phyloP scores from a whole-genome alignment of 345 rosid genomes.

The Hibiscus tridactylites region DNA sequence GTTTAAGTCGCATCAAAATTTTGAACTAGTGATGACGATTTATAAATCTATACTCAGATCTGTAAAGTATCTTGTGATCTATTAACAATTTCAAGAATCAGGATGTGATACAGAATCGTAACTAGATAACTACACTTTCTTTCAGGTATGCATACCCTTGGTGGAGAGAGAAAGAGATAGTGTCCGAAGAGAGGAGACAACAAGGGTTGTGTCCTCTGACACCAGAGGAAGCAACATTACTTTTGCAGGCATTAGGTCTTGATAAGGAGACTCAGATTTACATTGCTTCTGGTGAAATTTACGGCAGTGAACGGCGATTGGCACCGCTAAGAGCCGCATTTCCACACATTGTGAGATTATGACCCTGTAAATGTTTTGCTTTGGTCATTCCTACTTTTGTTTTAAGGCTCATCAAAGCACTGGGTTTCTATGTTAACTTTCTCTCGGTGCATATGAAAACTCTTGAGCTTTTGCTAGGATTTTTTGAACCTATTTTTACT shows the following conservation, averaged over 20 bases:
- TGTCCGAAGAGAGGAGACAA: constrained; percentile 63
- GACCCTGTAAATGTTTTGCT: background rate
- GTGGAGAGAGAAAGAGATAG: constrained; percentile 99
- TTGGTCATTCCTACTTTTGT: background rate
- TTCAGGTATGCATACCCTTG: constrained; percentile 92
- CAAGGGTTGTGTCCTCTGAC: constrained; percentile 94
- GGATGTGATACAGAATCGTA: background rate
- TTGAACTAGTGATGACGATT: background rate
- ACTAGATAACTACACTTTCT: constrained; percentile 2
- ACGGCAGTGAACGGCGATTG: constrained; percentile 73
- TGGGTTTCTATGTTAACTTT: background rate
- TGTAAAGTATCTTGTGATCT: background rate
- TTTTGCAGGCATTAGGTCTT: constrained; percentile 71
- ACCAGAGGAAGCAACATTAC: constrained; percentile 77
- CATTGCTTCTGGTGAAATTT: constrained; percentile 93
- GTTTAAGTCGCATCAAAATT: constrained; percentile 1
- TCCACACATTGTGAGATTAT: constrained; percentile 72
- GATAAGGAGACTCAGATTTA: constrained; percentile 71
- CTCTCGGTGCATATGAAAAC: constrained; percentile 4
- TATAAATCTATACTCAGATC: background rate
- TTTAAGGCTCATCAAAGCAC: background rate
- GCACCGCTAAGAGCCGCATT: constrained; percentile 67
- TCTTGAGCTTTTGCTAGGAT: background rate
- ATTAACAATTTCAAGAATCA: background rate
- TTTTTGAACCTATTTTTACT: background rate